phyloP scores from a whole-genome alignment of 805 yeast genomes.

The Schizosaccharomyces cryophilus region DNA sequence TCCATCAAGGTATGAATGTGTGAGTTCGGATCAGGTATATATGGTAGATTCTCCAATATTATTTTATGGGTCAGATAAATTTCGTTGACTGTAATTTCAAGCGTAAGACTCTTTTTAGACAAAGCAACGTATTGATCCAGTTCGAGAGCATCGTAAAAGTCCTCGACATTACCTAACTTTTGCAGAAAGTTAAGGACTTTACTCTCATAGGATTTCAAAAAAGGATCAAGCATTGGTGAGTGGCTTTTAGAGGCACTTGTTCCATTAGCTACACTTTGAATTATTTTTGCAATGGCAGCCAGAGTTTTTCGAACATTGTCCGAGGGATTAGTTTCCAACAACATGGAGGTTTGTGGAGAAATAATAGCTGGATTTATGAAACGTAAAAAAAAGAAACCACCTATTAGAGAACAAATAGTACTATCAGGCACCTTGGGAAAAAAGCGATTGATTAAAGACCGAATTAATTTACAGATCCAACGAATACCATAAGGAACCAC shows the following conservation, averaged over 20 bases:
- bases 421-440: slow-evolving; percentile 31
- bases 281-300: slow-evolving; percentile 54
- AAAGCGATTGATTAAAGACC: slow-evolving; percentile 27
- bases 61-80: slow-evolving; percentile 15
- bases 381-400: slow-evolving; percentile 64
- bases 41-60: slow-evolving; percentile 12
- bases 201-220: slow-evolving; percentile 12
- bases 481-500: slow-evolving; percentile 48
- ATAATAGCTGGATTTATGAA: slow-evolving; percentile 75
- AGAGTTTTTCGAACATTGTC: slow-evolving; percentile 34
- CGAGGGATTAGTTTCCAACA: slow-evolving; percentile 16
- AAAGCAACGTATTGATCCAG: slow-evolving; percentile 18
- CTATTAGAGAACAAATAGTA: slow-evolving; percentile 25
- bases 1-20: slow-evolving; percentile 11
- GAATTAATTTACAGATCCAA: slow-evolving; percentile 43
- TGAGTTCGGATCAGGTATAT: slow-evolving; percentile 4
- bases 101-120: slow-evolving; percentile 13
- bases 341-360: slow-evolving; percentile 42
- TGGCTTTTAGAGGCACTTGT: slow-evolving; percentile 34
- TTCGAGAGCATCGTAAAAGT: slow-evolving; percentile 17
- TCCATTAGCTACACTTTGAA: slow-evolving; percentile 74
- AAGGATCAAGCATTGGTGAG: slow-evolving; percentile 12
- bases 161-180: slow-evolving; percentile 18
- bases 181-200: slow-evolving; percentile 14
- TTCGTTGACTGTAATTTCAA: slow-evolving; percentile 16